Evolutionary conservation across 2,329 filamentous ascomycete species (phyloP).

Genomic region (Verticillium longisporum): DNA sequence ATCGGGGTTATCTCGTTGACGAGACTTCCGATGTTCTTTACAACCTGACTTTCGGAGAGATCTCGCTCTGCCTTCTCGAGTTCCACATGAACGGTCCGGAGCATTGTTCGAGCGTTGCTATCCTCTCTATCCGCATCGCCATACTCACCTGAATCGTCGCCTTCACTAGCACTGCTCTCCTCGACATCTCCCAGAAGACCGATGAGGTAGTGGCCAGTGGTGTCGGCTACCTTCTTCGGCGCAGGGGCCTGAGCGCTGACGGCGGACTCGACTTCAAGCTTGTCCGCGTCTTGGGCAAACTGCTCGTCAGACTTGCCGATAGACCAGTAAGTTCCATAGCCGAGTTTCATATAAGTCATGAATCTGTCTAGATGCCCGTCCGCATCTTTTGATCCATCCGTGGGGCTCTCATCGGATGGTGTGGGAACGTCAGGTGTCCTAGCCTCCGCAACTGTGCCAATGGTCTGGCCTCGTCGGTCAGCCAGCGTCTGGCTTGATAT

Average conservation of each 20-base stretch:
- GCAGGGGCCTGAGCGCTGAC: not conserved
- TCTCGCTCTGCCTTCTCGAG: slow-evolving; percentile 36
- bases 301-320: slow-evolving; percentile 6
- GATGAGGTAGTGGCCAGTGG: slow-evolving; percentile 52
- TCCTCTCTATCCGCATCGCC: slow-evolving; percentile 13
- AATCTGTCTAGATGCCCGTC: slow-evolving; percentile 44
- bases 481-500: slow-evolving; percentile 8
- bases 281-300: not conserved
- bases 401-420: not conserved
- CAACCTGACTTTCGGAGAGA: slow-evolving; percentile 30
- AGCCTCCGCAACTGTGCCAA: slow-evolving; percentile 10
- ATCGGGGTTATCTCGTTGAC: not conserved
- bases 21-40: slow-evolving; percentile 31
- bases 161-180: slow-evolving; percentile 20
- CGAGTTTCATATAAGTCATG: slow-evolving; percentile 59
- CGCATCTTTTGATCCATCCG: slow-evolving; percentile 16
- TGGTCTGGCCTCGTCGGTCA: slow-evolving; percentile 9
- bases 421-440: not conserved
- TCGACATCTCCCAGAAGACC: slow-evolving; percentile 52
- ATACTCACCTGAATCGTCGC: slow-evolving; percentile 8
- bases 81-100: slow-evolving; percentile 64
- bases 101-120: slow-evolving; percentile 47
- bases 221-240: slow-evolving; percentile 3
- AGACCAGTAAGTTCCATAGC: slow-evolving; percentile 64
- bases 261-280: not conserved